Percentiles rank a stretch among this genome's conserved stretches.
These are phyloP conservation scores for Solanum gandarillasii DNA, from an alignment of 257 asterid species.

Conservation along the genomic window DNA sequence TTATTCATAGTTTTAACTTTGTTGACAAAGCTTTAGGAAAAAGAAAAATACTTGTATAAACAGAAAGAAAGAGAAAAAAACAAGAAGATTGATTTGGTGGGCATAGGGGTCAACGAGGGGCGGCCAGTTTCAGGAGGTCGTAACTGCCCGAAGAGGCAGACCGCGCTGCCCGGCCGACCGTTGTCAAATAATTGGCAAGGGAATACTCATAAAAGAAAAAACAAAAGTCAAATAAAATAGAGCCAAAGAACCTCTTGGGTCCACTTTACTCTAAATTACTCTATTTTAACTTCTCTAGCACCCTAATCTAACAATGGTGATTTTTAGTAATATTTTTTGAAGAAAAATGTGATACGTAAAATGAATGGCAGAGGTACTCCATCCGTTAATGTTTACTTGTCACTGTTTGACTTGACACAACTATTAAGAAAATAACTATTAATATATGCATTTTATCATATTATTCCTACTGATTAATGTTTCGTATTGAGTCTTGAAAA, in stretches of 20 bases:
- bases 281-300: neutral
- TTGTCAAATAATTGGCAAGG: constrained; percentile 5
- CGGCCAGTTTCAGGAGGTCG: neutral
- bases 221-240: neutral
- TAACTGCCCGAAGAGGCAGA: constrained; percentile 14
- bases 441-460: no score
- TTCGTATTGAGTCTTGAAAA: no score
- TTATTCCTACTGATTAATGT: no score
- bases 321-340: neutral
- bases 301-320: neutral
- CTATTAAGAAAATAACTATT: no score
- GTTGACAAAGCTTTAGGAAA: neutral
- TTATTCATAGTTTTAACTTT: neutral
- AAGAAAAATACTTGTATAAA: neutral
- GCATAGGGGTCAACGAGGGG: constrained; percentile 3
- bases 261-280: neutral
- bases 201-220: neutral
- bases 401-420: no score
- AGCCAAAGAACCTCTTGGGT: neutral
- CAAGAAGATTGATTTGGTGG: neutral
- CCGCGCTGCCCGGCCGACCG: constrained; percentile 31
- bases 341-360: neutral
- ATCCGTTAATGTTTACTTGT: no score
- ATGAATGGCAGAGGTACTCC: neutral
- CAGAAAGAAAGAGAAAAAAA: neutral